Base-by-base conservation (phyloP, 176 grass and related monocot species). In the Elaeis guineensis region DNA sequence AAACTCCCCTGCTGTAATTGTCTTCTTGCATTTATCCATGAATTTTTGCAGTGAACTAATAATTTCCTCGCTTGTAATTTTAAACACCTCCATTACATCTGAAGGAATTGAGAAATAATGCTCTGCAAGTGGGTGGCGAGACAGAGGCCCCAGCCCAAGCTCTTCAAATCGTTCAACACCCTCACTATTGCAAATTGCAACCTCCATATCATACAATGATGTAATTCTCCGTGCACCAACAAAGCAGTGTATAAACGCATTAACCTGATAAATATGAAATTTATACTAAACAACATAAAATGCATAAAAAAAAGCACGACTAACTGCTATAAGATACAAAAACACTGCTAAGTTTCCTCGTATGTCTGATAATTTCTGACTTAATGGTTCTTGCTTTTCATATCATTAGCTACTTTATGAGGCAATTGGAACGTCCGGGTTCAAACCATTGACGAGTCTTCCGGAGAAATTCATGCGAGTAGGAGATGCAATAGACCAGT, bases 181-280 rank as follows among this genome's bases (percentile, higher is more conserved):
- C 72, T 97, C 83, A 55, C 79, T 90, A 55, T 97, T 90, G 78
- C 92, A 97, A 69, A 91, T 72, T 62, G 84, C 86, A 74, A 63
- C 66, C 65, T 97, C 92, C 70, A 97, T 63, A 49, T 97, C 92
- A 72, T 85, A 82, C 49, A 88, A 24, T 2, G 92, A 87, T 29
- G 82, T 59, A 74, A 91, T 88, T 64, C 75, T 78, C 63, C 80
- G 82, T 67, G 81, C 73, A 57, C 77, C 73, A 66, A 91, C 78
- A 84, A 87, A 91, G 74, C 92, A 97, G 70, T 90, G 80, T 23
- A 97, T 84, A 55, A 90, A 97, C 53, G 84, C 67, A 59, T 77
- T 97, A 76, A 97, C 81, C 92, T 97, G 75, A 68, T 30, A 80
- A 60, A 69, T 44, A 44, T 44, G 35, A 52, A 44, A 69, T 50